Base-by-base conservation (phyloP, 352 stramenopile genomes). In the Thraustotheca clavata region DNA sequence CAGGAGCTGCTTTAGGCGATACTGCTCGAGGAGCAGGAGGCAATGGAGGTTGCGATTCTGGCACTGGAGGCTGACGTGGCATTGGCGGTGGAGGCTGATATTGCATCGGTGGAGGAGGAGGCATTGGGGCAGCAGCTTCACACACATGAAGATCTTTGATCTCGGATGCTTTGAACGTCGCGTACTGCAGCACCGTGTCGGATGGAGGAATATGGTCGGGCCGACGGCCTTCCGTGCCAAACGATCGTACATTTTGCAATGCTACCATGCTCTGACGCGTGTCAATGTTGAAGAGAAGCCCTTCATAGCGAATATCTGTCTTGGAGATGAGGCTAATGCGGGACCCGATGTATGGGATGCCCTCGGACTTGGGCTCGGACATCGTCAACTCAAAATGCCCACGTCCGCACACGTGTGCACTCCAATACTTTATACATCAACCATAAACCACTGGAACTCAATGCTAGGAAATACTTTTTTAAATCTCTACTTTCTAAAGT, bases 101-200 rank as follows among this genome's bases (percentile, higher is more conserved):
- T 6, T 31, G 35, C 18, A 48, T 26, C 49, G 48, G 52, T 12
- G 67, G 67, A 2, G 22, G 67, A 26, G 24, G 50, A 1, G 62
- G 41, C 20, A 43, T 33, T 14, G 71, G 55, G 1, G 81, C 76
- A 7, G 81, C 81, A 9, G 83, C 83, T 55, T 92, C 83, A 40
- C 81, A 91, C 33, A 92, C 83, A 49, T 92, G 83, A 47, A 92
- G 70, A 54, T 92, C 83, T 67, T 92, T 91, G 70, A 92, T 92
- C 71, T 92, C 83, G 0, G 79, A 75, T 0, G 81, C 83, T 70
- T 91, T 92, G 66, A 92, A 92, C 0, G 82, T 88, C 26, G 82
- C 82, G 49, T 83, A 92, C 49, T 87, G 81, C 59, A 91, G 71
- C 36, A 92, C 72, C 34, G 87, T 79, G 8, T 80, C 72, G n/a